These are phyloP conservation scores for Nemophila menziesii DNA, from an alignment of 257 asterid genomes.

Conservation along the genomic window DNA sequence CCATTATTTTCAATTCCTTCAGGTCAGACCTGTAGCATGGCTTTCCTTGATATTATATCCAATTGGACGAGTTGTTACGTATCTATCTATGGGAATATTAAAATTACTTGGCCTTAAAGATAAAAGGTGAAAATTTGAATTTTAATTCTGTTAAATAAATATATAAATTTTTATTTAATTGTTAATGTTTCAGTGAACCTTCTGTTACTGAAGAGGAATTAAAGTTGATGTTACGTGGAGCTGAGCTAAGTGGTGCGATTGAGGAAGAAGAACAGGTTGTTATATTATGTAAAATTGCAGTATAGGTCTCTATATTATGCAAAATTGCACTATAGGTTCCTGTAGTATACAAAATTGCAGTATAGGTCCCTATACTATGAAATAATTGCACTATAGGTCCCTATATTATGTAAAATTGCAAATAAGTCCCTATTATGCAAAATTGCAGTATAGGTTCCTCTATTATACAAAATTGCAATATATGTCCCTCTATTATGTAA, in stretches of 20 bases:
- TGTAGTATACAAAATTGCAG: too few relatives aligned
- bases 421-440: too few relatives aligned
- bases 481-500: too few relatives aligned
- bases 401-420: too few relatives aligned
- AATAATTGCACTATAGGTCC: too few relatives aligned
- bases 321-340: too few relatives aligned
- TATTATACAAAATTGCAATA: too few relatives aligned
- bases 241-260: conserved; percentile 97
- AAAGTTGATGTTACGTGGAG: conserved; percentile 95
- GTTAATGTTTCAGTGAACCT: conserved; percentile 58
- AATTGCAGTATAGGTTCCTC: too few relatives aligned
- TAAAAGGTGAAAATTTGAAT: conserved; percentile 46
- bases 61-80: conserved; percentile 92
- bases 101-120: conserved; percentile 91
- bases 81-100: conserved; percentile 95
- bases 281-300: too few relatives aligned
- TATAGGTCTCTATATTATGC: too few relatives aligned
- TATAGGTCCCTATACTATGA: too few relatives aligned
- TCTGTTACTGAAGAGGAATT: conserved; percentile 97
- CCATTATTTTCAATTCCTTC: conserved; percentile 29
- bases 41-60: conserved; percentile 88
- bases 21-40: conserved; percentile 99
- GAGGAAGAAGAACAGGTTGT: conserved; percentile 99
- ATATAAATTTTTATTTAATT: not conserved
- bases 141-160: not conserved